Evolutionary conservation across 2,329 filamentous ascomycete genomes (phyloP).

Genomic region (Colletotrichum caudatum): DNA sequence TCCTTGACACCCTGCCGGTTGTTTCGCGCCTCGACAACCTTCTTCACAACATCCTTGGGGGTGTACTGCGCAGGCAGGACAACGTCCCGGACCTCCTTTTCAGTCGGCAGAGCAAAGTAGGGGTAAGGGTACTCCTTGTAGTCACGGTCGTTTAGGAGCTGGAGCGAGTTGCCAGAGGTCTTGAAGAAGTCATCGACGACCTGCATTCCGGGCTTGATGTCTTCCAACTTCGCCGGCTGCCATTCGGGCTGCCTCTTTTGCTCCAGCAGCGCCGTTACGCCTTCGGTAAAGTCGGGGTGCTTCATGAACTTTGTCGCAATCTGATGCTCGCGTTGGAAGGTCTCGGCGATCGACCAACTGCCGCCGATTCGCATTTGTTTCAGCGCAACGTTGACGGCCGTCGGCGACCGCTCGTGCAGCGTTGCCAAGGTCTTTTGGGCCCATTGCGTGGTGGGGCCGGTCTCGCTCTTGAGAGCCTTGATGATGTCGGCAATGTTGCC

Average conservation of each 20-base stretch:
- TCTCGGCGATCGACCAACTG: constrained; percentile 83
- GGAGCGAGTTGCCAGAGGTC: constrained; percentile 59
- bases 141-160: constrained; percentile 71
- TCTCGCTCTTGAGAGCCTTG: constrained; percentile 69
- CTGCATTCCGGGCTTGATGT: constrained; percentile 66
- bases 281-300: constrained; percentile 90
- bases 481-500: constrained; percentile 78
- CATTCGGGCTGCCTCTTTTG: constrained; percentile 78
- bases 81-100: constrained; percentile 67
- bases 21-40: constrained; percentile 70
- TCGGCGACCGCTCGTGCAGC: constrained; percentile 84
- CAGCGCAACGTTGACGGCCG: constrained; percentile 85
- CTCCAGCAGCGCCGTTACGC: constrained; percentile 85
- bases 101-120: constrained; percentile 78
- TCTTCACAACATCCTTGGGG: constrained; percentile 70
- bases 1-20: constrained; percentile 77
- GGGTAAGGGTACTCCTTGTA: constrained; percentile 81
- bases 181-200: constrained; percentile 78
- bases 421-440: constrained; percentile 81
- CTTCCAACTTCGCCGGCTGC: constrained; percentile 79
- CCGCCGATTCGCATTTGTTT: constrained; percentile 82
- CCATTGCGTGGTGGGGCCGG: constrained; percentile 74
- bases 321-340: constrained; percentile 87
- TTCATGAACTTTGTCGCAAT: constrained; percentile 91
- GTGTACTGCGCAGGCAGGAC: constrained; percentile 56